Evolutionary conservation across 176 grass and related monocot genomes (phyloP), one percentile per base, ranked within the genome.

Genomic region (Triticum timopheevii): DNA sequence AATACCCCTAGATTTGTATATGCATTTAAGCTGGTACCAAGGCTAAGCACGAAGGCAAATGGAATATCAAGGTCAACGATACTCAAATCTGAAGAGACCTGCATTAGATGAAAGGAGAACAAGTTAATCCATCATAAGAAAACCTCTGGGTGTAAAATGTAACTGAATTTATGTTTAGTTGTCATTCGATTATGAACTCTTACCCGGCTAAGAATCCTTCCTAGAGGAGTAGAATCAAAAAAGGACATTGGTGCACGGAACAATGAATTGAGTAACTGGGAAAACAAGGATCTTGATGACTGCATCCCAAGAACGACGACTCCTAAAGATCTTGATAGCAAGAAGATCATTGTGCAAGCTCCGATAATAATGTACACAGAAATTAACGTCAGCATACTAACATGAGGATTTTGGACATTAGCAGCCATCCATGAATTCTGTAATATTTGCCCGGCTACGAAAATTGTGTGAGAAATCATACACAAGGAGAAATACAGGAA

Each of bases 351-450:
- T 2, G 96, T 64, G 63, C 66, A 17, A 73, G 87, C 73, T 66
- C 92, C 93, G 52, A 94, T 91, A 62, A 85, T 67, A 22, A 94
- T 82, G 79, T 98, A 98, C 68, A 98, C 96, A 24, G 62, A 76
- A 73, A 95, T 96, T 86, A 98, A 84, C 39, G 86, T 91, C 16
- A 98, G 87, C 13, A 22, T 78, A 56, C 90, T 92, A 65, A 96
- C 79, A 88, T 81, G 67, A 73, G 92, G 82, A 83, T 92, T 93
- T 49, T 98, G 58, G 76, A 98, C 84, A 84, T 96, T 94, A 49
- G 96, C 92, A 80, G 96, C 96, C 92, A 98, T 93, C 96, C 96
- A 98, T 42, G 85, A 88, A 71, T 94, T 98, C 77, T 96, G 96
- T 38, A 90, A 94, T 90, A 98, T 88, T 88, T 96, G 96, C 3